A percentile compares a stretch with the other conserved stretches of the same genome.
phyloP scores from a whole-genome alignment of 1,284 basidiomycete genomes.

The Phellopilus nigrolimitatus region DNA sequence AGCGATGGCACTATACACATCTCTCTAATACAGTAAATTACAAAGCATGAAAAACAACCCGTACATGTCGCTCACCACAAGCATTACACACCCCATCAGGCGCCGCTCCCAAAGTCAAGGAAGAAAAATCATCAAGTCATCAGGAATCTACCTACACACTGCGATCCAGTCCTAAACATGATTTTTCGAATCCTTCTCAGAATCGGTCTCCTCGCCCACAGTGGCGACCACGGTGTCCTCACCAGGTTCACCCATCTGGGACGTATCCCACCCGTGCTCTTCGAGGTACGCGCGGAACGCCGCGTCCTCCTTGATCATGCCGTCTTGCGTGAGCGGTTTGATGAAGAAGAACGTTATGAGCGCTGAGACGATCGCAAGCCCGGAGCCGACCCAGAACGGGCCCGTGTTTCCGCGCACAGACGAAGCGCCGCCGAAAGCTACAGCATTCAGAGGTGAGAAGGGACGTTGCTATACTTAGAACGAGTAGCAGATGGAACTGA shows the following conservation, averaged over 20 bases:
- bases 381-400: slow-evolving; percentile 72
- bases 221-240: slow-evolving; percentile 20
- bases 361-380: slow-evolving; percentile 76
- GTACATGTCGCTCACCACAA: no score
- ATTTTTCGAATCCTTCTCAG: slow-evolving; percentile 6
- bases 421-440: slow-evolving; percentile 56
- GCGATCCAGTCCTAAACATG: not conserved
- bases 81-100: no score
- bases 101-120: no score
- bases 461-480: not conserved
- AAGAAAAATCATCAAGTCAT: no score
- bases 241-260: slow-evolving; percentile 52
- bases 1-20: no score
- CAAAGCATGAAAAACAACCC: no score
- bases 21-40: no score
- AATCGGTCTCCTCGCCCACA: slow-evolving; percentile 19
- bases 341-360: slow-evolving; percentile 72
- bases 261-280: slow-evolving; percentile 70
- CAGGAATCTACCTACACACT: not conserved
- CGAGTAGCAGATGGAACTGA: slow-evolving; percentile 25
- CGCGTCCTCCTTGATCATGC: slow-evolving; percentile 75
- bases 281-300: slow-evolving; percentile 81
- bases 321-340: slow-evolving; percentile 68
- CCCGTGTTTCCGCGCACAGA: slow-evolving; percentile 62
- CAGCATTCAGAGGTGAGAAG: not conserved